Base-by-base conservation (phyloP, 768 basidiomycete genomes). In the Rhodotorula toruloides region DNA sequence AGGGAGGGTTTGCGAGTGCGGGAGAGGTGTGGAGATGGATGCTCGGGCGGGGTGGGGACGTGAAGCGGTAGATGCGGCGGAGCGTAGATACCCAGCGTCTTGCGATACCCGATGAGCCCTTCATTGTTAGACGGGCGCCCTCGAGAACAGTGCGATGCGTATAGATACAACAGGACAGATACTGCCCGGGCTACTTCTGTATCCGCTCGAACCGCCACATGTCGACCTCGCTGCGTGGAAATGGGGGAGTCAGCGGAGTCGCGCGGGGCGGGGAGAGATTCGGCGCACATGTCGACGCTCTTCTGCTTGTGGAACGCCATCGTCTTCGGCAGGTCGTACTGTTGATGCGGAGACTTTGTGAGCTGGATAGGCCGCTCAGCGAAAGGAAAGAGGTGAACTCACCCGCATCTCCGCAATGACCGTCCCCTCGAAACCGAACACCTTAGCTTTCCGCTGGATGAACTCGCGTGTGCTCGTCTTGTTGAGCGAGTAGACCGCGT, bases 251-350 rank as follows among this genome's bases (percentile, higher is more conserved):
- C 9, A 22, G 27, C 19, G 11, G 9, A 8, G 9, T 4, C 21
- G 13, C 10, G 22, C 8, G 2, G 44, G 16, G 2, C 17, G 6
- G 29, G 16, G 36, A 25, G 10, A 39, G 40, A 49, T 54, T 49
- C 19, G 58, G 43, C 32, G 42, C 63, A 63, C 61, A 75, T 75
- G 52, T 75, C 74, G 29, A 74, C 63, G 29, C 70, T 65, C 52
- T 62, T 65, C 63, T 73, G 59, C 67, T 75, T 75, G 62, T 75
- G 74, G 54, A 74, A 71, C 8, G 65, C 63, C 74, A 75, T 75
- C 29, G 74, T 74, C 52, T 67, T 71, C 10, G 71, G 71, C 19
- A 74, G 53, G 49, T 71, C 73, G 47, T 74, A 74, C 64, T 74
- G 44, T 32, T n/a, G 22, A 29, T 11, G 4, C 21, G 12, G 4